Evolutionary conservation across 352 stramenopile genomes (phyloP), one percentile per base, ranked within the genome.

Genomic region (Phytophthora fragariae): DNA sequence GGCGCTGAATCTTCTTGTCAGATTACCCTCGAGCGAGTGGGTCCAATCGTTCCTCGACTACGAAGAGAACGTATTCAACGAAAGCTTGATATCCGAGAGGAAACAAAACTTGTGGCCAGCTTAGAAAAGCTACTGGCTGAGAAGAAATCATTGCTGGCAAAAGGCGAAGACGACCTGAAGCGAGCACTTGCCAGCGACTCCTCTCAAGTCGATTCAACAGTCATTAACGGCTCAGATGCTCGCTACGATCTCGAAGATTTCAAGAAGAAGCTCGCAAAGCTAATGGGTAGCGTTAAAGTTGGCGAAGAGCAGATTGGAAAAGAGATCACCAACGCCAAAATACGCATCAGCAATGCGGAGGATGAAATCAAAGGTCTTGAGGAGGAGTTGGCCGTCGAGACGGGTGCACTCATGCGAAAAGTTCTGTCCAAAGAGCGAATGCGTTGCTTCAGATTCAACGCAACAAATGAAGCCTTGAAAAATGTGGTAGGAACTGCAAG

Each of bases 201-300:
- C 1, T 58, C 73, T 3, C 82, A 90, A 57, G 85, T 94, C 5
- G 89, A 95, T 50, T 94, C 89, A 17, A 70, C 52, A 2, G 81
- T 94, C 49, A 82, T 95, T 39, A 91, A 60, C 10, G 85, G 85
- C 5, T 77, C 79, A 1, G 76, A 68, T 19, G 86, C 80, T 5
- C 85, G 86, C 3, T 95, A 92, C 57, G 87, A 93, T 29, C 78
- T 93, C 15, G 85, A 91, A 3, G 80, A 91, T 50, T 95, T 94
- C 75, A 92, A 91, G 62, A 76, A 81, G n/a, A 93, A 92, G 55
- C 76, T 94, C 1, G 81, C 75, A 0, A 90, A 92, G 58, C 65
- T 94, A 2, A 89, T 94, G 81, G 85, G 85, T 5, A 77, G 73
- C 8, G 72, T 95, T 14, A 88, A 85, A 41, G 81, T 69, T 19